phyloP scores from a whole-genome alignment of 345 rosid genomes.

The Raphanus sativus region DNA sequence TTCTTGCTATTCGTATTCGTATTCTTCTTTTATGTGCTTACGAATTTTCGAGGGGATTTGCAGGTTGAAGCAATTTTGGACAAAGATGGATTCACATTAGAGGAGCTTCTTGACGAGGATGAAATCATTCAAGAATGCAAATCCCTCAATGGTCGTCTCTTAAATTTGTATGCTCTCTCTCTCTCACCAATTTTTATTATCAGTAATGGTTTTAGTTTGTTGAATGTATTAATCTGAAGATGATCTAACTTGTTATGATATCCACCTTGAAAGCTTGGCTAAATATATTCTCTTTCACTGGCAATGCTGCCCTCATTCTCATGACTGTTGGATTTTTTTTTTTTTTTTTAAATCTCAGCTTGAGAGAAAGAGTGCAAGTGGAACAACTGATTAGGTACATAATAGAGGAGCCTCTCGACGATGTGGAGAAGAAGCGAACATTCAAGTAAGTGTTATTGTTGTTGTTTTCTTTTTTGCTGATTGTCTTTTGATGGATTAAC shows the following conservation, averaged over 20 bases:
- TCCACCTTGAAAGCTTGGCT: conserved; percentile 3
- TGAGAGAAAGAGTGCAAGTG: conserved; percentile 78
- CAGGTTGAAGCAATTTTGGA: conserved; percentile 95
- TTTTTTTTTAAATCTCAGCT: conserved; percentile 43
- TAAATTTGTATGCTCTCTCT: conserved; percentile 60
- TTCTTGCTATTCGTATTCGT: neutral
- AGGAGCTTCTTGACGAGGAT: conserved; percentile 96
- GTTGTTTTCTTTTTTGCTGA: neutral
- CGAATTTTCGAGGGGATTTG: conserved; percentile 1
- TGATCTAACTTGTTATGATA: conserved; percentile 3
- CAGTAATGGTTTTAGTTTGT: neutral
- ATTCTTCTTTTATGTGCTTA: neutral
- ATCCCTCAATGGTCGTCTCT: conserved; percentile 80
- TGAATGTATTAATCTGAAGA: neutral
- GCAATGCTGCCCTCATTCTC: conserved; percentile 1
- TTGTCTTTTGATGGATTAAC: conserved; percentile 14
- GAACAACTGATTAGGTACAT: conserved; percentile 75
- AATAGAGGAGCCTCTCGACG: conserved; percentile 75
- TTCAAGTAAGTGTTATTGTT: conserved; percentile 58
- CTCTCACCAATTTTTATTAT: neutral
- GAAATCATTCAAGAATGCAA: conserved; percentile 99
- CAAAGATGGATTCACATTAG: conserved; percentile 77
- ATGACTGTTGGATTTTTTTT: conserved; percentile 17
- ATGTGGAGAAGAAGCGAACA: conserved; percentile 63
- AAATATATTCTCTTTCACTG: conserved; percentile 4